These are phyloP conservation scores for Pseudofabraea citricarpa DNA, from an alignment of 2,329 filamentous ascomycete genomes.

Conservation along the genomic window DNA sequence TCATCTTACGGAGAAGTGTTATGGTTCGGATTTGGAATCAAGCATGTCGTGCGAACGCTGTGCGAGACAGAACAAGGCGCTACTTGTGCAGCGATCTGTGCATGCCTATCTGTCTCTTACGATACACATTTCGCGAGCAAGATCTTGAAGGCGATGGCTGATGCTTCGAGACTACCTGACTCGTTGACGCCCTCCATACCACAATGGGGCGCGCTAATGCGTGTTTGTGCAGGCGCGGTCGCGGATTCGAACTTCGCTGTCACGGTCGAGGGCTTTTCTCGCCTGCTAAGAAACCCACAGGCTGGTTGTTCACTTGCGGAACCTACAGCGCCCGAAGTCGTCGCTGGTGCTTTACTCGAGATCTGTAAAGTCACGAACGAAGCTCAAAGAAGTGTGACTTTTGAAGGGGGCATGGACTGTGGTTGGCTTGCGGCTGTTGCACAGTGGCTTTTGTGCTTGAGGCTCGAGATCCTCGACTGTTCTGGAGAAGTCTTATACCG, in stretches of 20 bases:
- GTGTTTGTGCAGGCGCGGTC: conserved; percentile 9
- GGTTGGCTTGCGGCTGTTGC: conserved; percentile 18
- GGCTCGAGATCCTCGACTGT: conserved; percentile 3
- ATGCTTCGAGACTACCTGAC: conserved; percentile 2
- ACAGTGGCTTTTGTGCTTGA: conserved; percentile 11
- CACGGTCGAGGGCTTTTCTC: background rate
- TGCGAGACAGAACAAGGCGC: conserved; percentile 16
- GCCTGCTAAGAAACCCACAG: background rate
- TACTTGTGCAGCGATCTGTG: conserved; percentile 11
- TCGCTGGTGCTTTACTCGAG: conserved; percentile 3
- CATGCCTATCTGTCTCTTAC: conserved; percentile 12
- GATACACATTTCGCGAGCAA: background rate
- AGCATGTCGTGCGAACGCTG: conserved; percentile 13
- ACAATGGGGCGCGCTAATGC: conserved; percentile 8
- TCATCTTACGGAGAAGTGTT: conserved; percentile 10
- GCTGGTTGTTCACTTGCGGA: background rate
- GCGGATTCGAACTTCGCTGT: conserved; percentile 2
- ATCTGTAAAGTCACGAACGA: conserved; percentile 6
- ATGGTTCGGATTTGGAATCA: conserved; percentile 20
- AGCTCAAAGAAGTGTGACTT: conserved; percentile 5
- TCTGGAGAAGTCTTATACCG: conserved; percentile 1
- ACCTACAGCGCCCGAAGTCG: background rate
- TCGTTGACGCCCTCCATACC: conserved; percentile 9
- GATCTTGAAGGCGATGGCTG: conserved; percentile 4
- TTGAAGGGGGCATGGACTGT: conserved; percentile 13